Evolutionary conservation across 371 early-diverging fungal species (phyloP), one percentile per base, ranked within the genome.

Genomic region (Cokeromyces recurvatus): DNA sequence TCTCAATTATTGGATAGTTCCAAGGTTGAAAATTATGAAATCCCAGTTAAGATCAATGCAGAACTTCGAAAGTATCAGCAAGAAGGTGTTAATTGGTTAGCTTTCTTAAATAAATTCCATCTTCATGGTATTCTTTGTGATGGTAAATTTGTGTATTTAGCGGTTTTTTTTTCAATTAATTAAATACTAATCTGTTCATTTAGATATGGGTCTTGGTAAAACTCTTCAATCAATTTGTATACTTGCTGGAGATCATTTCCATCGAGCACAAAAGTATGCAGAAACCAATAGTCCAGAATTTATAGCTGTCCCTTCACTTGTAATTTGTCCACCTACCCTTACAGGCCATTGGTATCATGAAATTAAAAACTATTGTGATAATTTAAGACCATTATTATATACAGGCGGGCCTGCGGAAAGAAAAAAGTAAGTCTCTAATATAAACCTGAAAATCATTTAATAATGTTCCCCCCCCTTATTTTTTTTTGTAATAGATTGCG

Each of bases 341-440:
- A 91, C 94, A 7, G 92, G 95, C 1, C 99, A 99, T 64, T 99
- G 99, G 99, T 85, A 84, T 50, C 85, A 93, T 53, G 99, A 99
- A 74, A 90, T 99, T 31, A 50, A 75, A 29, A 84, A 87, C 37
- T 98, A 84, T 59, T 82, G 90, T 1, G 80, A 83, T 14, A 79
- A 81, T 32, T 55, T 98, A 27, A 78, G 74, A 19, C 91, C 95
- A 3, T 59, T 97, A 21, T 58, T 90, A 43, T 97, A 97, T 59
- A 79, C 82, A 2, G 97, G 98, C 6, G 78, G 79, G 8, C 84
- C 90, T 0, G 64, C 74, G 1, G 95, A 95, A 59, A 74, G 97
- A 17, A 81, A 85, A 39, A 71, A 79, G 72, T 78, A 64, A 6
- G 25, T 25, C n/a, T 16, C 17, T n/a, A n/a, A n/a, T n/a, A n/a